These are phyloP conservation scores for Linderina pennispora DNA, from an alignment of 192 early-diverging fungal species.

Conservation along the genomic window DNA sequence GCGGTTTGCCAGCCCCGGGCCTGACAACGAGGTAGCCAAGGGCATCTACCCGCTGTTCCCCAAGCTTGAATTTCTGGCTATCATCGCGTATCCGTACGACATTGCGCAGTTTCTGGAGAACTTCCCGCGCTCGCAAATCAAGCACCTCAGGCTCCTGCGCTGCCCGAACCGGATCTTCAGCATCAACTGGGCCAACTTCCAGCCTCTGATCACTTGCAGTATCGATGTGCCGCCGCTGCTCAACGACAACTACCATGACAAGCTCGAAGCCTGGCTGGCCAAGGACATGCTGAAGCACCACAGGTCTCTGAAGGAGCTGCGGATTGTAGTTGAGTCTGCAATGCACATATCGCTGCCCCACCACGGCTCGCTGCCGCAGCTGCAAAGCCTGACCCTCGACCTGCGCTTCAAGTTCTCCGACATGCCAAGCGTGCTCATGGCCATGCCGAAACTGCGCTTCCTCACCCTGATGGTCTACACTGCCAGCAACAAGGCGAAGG, in stretches of 20 bases:
- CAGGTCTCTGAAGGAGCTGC: conserved; percentile 10
- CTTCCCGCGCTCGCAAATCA: conserved; percentile 27
- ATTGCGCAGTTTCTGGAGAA: conserved; percentile 22
- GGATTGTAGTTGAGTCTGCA: background rate
- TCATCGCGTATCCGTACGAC: conserved; percentile 20
- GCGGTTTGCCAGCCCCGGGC: conserved; percentile 3
- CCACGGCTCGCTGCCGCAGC: background rate
- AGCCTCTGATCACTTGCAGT: background rate
- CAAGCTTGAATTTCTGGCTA: conserved; percentile 6
- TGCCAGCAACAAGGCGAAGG: conserved; percentile 17
- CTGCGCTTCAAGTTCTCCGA: conserved; percentile 18
- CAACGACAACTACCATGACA: conserved; percentile 1
- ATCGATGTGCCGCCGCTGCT: conserved; percentile 13
- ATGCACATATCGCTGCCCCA: conserved; percentile 9
- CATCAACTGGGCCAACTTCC: conserved; percentile 11
- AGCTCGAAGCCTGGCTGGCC: conserved; percentile 11
- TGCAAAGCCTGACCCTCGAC: conserved; percentile 10
- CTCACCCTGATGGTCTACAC: conserved; percentile 13
- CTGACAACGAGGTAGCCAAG: background rate
- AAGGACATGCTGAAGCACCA: background rate
- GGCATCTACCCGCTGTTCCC: conserved; percentile 16
- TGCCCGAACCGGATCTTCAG: conserved; percentile 9
- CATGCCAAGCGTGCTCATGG: conserved; percentile 15
- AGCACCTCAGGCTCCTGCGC: conserved; percentile 6
- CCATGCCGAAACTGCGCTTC: conserved; percentile 4